These are phyloP conservation scores for Austropuccinia psidii DNA, from an alignment of 1,284 basidiomycete genomes.

Conservation along the genomic window DNA sequence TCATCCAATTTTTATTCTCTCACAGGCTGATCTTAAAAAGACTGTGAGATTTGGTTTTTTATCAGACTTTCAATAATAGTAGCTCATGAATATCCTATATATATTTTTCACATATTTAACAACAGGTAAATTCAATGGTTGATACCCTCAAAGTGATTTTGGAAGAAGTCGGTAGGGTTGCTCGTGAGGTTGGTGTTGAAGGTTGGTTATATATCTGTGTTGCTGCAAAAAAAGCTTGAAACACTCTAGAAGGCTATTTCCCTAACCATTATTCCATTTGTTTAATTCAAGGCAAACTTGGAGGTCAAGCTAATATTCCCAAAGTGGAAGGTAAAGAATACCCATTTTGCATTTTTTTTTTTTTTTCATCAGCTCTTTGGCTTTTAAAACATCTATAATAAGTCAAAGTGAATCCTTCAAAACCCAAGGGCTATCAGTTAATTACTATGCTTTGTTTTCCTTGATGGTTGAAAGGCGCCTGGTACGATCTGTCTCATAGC, in stretches of 20 bases:
- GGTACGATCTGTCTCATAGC: conserved; percentile 36
- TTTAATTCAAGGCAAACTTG: conserved; percentile 52
- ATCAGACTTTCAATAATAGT: background rate
- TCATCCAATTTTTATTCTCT: background rate
- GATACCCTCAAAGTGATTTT: conserved; percentile 29
- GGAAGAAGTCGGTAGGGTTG: conserved; percentile 70
- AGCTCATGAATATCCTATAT: background rate
- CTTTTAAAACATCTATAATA: too few species aligned
- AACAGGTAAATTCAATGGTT: conserved; percentile 34
- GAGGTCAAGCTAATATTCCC: conserved; percentile 61
- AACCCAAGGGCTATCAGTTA: too few species aligned
- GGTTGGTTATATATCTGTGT: conserved; percentile 50
- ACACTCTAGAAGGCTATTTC: background rate
- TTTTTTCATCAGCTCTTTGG: background rate
- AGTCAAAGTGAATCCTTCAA: background rate
- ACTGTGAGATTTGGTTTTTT: background rate
- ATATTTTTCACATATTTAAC: background rate
- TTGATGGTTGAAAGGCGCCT: background rate
- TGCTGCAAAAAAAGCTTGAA: too few species aligned
- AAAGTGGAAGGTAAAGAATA: conserved; percentile 47
- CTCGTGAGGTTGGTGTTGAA: conserved; percentile 84
- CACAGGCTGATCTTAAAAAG: conserved; percentile 34
- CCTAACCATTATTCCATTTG: background rate
- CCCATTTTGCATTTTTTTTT: background rate
- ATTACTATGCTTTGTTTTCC: background rate